phyloP scores from a whole-genome alignment of 192 early-diverging fungal genomes.

The Haplosporangium gracile region DNA sequence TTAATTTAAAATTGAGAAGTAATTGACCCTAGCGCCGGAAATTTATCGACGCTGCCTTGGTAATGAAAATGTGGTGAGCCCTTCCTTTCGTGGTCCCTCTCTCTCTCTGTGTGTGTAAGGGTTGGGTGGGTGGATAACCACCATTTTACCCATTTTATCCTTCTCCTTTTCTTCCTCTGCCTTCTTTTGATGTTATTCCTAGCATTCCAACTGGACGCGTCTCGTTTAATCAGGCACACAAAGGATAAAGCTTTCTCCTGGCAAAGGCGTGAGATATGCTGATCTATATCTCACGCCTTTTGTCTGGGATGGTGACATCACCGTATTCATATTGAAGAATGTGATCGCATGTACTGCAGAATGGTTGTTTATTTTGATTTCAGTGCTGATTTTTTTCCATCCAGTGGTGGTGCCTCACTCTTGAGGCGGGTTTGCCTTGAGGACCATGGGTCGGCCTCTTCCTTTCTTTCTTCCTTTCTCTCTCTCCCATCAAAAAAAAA shows the following conservation, averaged over 20 bases:
- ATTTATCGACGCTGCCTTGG: not conserved
- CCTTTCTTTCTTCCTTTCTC: not conserved
- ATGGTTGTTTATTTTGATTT: not conserved
- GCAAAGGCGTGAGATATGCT: not conserved
- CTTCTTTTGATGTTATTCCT: not conserved
- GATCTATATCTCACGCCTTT: no score
- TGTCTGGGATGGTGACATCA: no score
- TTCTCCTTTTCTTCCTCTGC: not conserved
- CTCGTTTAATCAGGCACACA: not conserved
- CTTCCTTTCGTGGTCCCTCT: no score
- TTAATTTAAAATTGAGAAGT: not conserved
- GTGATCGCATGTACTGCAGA: not conserved
- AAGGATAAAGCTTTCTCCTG: not conserved
- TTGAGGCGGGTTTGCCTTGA: not conserved
- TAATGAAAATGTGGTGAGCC: no score
- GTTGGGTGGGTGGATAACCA: not conserved
- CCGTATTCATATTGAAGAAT: not conserved
- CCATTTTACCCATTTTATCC: not conserved
- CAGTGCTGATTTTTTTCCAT: not conserved
- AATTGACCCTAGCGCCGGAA: not conserved
- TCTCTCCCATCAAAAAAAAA: conserved; percentile 18
- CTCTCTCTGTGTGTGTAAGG: not conserved
- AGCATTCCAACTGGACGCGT: not conserved
- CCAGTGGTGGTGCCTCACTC: not conserved
- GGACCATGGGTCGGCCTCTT: not conserved